These are phyloP conservation scores for Linum trigynum DNA, from an alignment of 345 rosid genomes.

Conservation along the genomic window DNA sequence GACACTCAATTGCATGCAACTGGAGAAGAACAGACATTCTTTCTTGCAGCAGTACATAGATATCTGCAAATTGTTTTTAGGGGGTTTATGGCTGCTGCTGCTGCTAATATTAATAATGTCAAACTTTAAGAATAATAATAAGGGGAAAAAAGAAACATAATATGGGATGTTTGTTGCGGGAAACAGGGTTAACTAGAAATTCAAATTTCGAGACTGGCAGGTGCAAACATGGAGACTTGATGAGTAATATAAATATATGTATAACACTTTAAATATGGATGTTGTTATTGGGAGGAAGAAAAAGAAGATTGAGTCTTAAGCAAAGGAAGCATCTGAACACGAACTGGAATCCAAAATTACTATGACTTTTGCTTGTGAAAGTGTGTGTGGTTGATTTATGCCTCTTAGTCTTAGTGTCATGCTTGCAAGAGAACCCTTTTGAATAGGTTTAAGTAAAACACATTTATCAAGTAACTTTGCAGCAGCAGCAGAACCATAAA, in stretches of 20 bases:
- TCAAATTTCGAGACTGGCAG: slow-evolving; percentile 31
- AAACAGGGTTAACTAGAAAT: slow-evolving; percentile 21
- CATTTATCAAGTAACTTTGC: too few species aligned
- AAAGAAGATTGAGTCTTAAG: slow-evolving; percentile 7
- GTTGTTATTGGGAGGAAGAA: neutral
- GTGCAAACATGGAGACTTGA: slow-evolving; percentile 19
- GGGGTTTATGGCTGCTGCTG: too few species aligned
- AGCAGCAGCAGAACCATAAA: too few species aligned
- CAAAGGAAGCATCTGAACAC: slow-evolving; percentile 14
- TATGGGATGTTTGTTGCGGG: slow-evolving; percentile 17
- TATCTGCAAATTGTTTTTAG: slow-evolving; percentile 5
- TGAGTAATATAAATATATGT: neutral
- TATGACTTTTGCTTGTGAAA: slow-evolving; percentile 1
- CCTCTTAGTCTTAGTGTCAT: too few species aligned
- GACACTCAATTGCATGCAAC: slow-evolving; percentile 14
- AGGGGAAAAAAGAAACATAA: slow-evolving; percentile 5
- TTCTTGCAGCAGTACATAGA: slow-evolving; percentile 8
- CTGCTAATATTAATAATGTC: slow-evolving; percentile 7
- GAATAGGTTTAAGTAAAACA: too few species aligned
- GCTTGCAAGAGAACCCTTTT: too few species aligned
- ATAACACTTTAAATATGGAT: neutral
- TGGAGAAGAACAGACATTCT: slow-evolving; percentile 27
- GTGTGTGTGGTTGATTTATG: neutral
- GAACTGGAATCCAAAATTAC: slow-evolving; percentile 9
- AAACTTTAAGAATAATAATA: neutral